Evolutionary conservation across 768 basidiomycete species (phyloP), one percentile per base, ranked within the genome.

Genomic region (Phaffia tasmanica): DNA sequence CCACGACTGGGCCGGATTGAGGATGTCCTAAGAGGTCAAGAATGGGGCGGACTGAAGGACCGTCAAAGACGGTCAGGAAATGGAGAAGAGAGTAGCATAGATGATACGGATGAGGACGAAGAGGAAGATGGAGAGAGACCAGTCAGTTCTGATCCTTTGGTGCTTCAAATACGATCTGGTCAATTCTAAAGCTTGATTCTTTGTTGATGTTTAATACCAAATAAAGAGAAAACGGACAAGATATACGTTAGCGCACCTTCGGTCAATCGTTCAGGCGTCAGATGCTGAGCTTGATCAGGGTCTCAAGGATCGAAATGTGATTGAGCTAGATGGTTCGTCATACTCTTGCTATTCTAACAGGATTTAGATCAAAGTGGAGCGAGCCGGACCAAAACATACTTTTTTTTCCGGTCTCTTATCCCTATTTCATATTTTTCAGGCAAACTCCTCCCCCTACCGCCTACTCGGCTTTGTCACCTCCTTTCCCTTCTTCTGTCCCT

Each of bases 1-100:
- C 89, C 94, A 11, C 86, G 82, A 71, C 74, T 92, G 23, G 78
- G 89, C 63, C 83, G 84, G 69, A 77, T 98, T 23, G 76, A 78
- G 0, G 75, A 76, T 0, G 75, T 89, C 14, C 78, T 95, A 23
- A 67, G 15, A 32, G 66, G 51, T 1, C 66, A 67, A 57, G 32
- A 48, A 16, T 67, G 66, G 66, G 48, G n/a, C 2, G 66, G 66
- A n/a, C 32, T 67, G 55, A 50, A 47, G 32, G 59, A 42, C 11
- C 35, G 35, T 42, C 35, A 42, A 11, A 42, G 4, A 11, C 35
- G 35, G 35, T 42, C 35, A 42, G 35, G 11, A 11, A 42, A 4
- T 42, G 35, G 35, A 42, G 35, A 42, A 4, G 35, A 42, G 4
- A 42, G 4, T 42, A 11, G 59, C 8, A 49, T 46, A 25, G 61